Base-by-base conservation (phyloP, 306 rosid genomes). In the Vigna unguiculata region DNA sequence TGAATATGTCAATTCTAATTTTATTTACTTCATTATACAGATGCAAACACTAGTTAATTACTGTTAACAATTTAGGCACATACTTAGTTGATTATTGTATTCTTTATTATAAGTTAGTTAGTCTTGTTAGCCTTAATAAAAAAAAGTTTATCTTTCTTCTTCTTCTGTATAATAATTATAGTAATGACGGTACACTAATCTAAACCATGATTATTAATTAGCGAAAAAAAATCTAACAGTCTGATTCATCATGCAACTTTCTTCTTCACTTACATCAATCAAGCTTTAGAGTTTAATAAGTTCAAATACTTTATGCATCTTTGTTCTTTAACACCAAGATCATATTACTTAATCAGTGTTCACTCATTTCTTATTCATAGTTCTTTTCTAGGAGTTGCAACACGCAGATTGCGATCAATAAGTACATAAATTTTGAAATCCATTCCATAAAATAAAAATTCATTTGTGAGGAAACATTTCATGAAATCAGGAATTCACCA, bases 1-100 rank as follows among this genome's bases (percentile, higher is more conserved):
- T 89, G 77, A 86, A 63, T 36, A 51, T 69, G 1, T 55, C 9
- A 17, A 43, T 51, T 5, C 48, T 61, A 1, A 30, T 32, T 30
- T 57, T 72, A 22, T 45, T 59, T 11, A 24, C 19, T 45, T 53
- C 17, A 47, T 15, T 38, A 10, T 40, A 59, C 45, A 24, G 3
- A 0, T 15, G 12, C 21, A 12, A 15, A 28, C 64, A 58, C 41
- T 15, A 60, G 66, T 30, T 52, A 52, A 52, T 51, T n/a, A 62
- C 8, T 62, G 49, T 48, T 38, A 32, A 61, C 16, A 8, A 46
- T 59, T 61, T 61, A 60, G 60, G 61, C 38, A 12, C 9, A 3
- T 24, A 14, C 4, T 61, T 75, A 34, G 16, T 47, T 62, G 13
- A 19, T 32, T 34, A 20, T 75, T 63, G 15, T 75, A 63, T 63